These are phyloP conservation scores for Hura crepitans DNA, from an alignment of 441 rosid species.

Conservation along the genomic window DNA sequence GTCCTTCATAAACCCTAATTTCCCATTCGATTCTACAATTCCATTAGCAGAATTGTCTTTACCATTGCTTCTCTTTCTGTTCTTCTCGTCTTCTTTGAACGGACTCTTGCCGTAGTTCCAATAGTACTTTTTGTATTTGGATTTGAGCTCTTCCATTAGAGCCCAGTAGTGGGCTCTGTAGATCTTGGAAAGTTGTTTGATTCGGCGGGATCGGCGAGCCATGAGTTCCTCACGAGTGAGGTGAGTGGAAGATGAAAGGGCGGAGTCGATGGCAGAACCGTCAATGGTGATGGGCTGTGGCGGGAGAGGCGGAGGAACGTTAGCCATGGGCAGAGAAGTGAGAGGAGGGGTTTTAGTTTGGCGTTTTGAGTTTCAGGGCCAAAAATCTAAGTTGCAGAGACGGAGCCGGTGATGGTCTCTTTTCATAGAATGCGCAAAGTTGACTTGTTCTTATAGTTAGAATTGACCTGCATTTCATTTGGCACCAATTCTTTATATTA, in stretches of 20 bases:
- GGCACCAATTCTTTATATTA: no score
- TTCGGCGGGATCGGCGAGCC: conserved; percentile 26
- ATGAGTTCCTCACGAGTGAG: conserved; percentile 30
- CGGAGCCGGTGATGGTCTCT: no score
- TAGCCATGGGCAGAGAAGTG: conserved; percentile 11
- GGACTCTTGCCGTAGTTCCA: conserved; percentile 48
- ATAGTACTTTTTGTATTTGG: conserved; percentile 28
- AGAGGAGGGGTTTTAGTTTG: background rate
- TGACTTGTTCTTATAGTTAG: no score
- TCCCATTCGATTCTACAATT: background rate
- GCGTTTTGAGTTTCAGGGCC: no score
- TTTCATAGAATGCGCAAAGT: no score
- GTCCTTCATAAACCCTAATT: conserved; percentile 16
- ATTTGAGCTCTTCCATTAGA: conserved; percentile 40
- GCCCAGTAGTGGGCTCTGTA: conserved; percentile 35
- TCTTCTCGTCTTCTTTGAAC: conserved; percentile 29
- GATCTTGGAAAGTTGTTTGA: conserved; percentile 26
- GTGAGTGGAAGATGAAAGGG: conserved; percentile 26
- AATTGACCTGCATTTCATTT: no score
- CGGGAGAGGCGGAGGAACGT: background rate
- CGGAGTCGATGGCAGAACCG: conserved; percentile 12
- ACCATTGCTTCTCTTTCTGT: background rate
- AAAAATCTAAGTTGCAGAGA: no score
- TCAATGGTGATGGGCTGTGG: conserved; percentile 7
- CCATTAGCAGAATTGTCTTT: background rate